phyloP scores from a whole-genome alignment of 345 rosid genomes.

The Sapria himalayana region DNA sequence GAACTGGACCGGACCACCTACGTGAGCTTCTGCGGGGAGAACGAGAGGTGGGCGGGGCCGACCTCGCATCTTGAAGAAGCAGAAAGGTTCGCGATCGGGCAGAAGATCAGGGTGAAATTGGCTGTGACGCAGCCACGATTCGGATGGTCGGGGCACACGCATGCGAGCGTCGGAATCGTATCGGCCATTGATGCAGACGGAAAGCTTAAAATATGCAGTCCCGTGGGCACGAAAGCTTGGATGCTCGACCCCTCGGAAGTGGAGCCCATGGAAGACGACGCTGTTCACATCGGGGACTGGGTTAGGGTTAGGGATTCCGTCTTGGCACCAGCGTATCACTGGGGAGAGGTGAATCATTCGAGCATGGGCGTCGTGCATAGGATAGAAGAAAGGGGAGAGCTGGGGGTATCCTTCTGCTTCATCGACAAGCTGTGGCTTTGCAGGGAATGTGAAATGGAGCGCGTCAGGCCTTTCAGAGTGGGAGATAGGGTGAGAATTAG shows the following conservation, averaged over 20 bases:
- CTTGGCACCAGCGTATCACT: slow-evolving; percentile 60
- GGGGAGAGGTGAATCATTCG: slow-evolving; percentile 89
- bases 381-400: slow-evolving; percentile 55
- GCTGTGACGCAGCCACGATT: slow-evolving; percentile 82
- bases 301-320: slow-evolving; percentile 48
- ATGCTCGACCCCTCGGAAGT: slow-evolving; percentile 92
- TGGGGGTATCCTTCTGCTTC: slow-evolving; percentile 80
- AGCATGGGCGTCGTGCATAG: slow-evolving; percentile 85
- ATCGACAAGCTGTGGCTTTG: slow-evolving; percentile 84
- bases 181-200: slow-evolving; percentile 89
- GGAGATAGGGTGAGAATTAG: slow-evolving; percentile 63
- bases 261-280: slow-evolving; percentile 64
- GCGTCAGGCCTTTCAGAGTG: slow-evolving; percentile 44
- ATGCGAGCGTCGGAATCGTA: slow-evolving; percentile 56
- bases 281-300: slow-evolving; percentile 74
- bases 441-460: slow-evolving; percentile 68
- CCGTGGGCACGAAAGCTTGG: slow-evolving; percentile 84
- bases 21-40: slow-evolving; percentile 80
- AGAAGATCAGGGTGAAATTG: slow-evolving; percentile 51
- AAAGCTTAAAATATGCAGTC: slow-evolving; percentile 77
- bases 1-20: slow-evolving; percentile 64
- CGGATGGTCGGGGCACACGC: slow-evolving; percentile 90
- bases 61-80: slow-evolving; percentile 51
- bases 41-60: slow-evolving; percentile 78
- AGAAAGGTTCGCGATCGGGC: slow-evolving; percentile 38